Evolutionary conservation across 345 rosid genomes (phyloP).

Genomic region (Euclidium syriacum): DNA sequence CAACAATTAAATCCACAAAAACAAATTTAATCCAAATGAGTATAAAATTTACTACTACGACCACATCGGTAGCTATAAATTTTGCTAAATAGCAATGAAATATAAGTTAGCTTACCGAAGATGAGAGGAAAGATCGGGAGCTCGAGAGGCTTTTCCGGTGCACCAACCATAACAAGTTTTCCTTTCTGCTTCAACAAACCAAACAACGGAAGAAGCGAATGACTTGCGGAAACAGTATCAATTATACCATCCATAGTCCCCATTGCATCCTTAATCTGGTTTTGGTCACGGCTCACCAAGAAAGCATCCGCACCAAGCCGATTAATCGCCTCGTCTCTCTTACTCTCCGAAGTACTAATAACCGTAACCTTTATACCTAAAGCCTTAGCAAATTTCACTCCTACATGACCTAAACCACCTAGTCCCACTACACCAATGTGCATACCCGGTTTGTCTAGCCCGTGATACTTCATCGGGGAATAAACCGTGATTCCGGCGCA

Average conservation of each 20-base stretch:
- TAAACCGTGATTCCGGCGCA: constrained; percentile 67
- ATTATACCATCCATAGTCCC: constrained; percentile 48
- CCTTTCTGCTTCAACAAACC: constrained; percentile 37
- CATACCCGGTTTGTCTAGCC: constrained; percentile 38
- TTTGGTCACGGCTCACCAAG: constrained; percentile 44
- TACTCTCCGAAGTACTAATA: constrained; percentile 56
- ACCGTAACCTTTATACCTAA: constrained; percentile 59
- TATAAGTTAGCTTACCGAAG: constrained; percentile 30
- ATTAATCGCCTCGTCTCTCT: constrained; percentile 55
- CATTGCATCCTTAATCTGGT: constrained; percentile 27
- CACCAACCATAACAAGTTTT: constrained; percentile 42
- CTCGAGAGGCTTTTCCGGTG: constrained; percentile 49
- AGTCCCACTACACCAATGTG: constrained; percentile 60
- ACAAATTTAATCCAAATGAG: too few species aligned
- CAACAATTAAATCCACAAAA: not conserved
- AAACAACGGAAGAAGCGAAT: constrained; percentile 37
- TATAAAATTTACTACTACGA: too few species aligned
- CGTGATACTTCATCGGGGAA: constrained; percentile 41
- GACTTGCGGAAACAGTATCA: constrained; percentile 42
- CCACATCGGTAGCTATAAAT: not conserved
- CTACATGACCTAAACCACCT: constrained; percentile 71
- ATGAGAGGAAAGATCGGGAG: constrained; percentile 38
- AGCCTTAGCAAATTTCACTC: constrained; percentile 65
- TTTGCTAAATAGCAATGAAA: not conserved
- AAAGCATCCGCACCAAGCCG: constrained; percentile 55